Base-by-base conservation (phyloP, 179 eudicot species). In the Drosera spatulata region DNA sequence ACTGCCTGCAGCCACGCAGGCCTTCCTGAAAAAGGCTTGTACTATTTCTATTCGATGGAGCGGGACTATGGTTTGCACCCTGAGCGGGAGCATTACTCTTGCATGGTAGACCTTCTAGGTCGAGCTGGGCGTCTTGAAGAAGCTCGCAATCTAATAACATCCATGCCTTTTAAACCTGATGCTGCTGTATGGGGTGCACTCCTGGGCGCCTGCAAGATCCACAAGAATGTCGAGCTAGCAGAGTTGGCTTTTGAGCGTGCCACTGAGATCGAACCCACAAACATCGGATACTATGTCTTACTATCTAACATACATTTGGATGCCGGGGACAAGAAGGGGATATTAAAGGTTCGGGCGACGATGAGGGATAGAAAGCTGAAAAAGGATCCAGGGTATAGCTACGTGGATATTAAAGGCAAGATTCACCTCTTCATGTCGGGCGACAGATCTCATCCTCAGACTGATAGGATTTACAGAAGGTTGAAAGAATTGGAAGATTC, bases 171-270 rank as follows among this genome's bases (percentile, higher is more conserved):
- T 63, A 59, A 72, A 53, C 85, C 90, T 40, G 90, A 86, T 61
- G 90, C 85, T 61, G 81, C 87, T 52, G 82, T 86, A 41, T 86
- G 95, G 95, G 95, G 95, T 39, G 95, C 90, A 63, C 82, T 86
- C 42, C 68, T 86, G 72, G 90, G 90, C 55, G 87, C 87, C 53
- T 86, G 95, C 70, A 86, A 80, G 71, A 84, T 86, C 50, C 87
- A 84, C 62, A 76, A 70, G 64, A 73, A 86, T 43, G 73, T 78
- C 15, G 73, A 80, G 60, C 68, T 86, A 13, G 95, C 87, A 1
- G 83, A 78, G 59, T 51, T 78, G 46, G 90, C 95, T 39, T 86
- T 86, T 55, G 49, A 74, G 2, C 65, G 62, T n/a, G 82, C 75
- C 45, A 70, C 79, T 57, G 63, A 75, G 76, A 70, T 84, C 53